phyloP scores from a whole-genome alignment of 2,329 filamentous ascomycete species.

The Aspergillus aculeatus region DNA sequence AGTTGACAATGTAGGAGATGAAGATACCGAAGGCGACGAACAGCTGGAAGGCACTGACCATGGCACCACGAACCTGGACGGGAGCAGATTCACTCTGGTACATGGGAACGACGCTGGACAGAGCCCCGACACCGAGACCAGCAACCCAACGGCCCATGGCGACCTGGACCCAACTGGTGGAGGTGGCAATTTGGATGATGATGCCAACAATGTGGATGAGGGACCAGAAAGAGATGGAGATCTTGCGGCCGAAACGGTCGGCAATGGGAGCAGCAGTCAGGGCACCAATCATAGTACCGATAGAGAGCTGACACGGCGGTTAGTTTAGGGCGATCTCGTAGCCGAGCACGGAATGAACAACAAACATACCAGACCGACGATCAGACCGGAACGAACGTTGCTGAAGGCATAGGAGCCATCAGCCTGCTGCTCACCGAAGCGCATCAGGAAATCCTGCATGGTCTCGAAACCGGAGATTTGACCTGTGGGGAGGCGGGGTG shows the following conservation, averaged over 20 bases:
- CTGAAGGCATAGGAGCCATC: slow-evolving; percentile 41
- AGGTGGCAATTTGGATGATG: slow-evolving; percentile 47
- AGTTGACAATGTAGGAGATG: slow-evolving; percentile 51
- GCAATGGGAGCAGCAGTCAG: slow-evolving; percentile 46
- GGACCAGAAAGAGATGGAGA: slow-evolving; percentile 47
- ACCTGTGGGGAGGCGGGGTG: slow-evolving; percentile 25
- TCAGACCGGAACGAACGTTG: slow-evolving; percentile 46
- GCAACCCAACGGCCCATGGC: slow-evolving; percentile 49
- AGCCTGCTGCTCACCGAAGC: slow-evolving; percentile 39
- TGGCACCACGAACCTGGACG: slow-evolving; percentile 48
- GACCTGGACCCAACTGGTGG: slow-evolving; percentile 44
- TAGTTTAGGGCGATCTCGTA: slow-evolving; percentile 5
- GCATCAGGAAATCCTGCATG: slow-evolving; percentile 47
- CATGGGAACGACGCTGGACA: slow-evolving; percentile 49
- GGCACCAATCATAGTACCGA: slow-evolving; percentile 46
- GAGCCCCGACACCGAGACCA: slow-evolving; percentile 49
- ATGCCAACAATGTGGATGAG: slow-evolving; percentile 47
- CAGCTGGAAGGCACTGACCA: slow-evolving; percentile 51
- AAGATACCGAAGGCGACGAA: slow-evolving; percentile 53
- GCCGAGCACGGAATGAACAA: not conserved
- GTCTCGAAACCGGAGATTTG: slow-evolving; percentile 48
- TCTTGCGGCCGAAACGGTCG: slow-evolving; percentile 46
- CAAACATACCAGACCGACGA: slow-evolving; percentile 43
- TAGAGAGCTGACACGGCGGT: slow-evolving; percentile 38
- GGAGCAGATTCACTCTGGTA: slow-evolving; percentile 50